Conservation (phyloP, 2,329 filamentous ascomycete genomes). For the Neophaeococcomyces mojaviensis region DNA sequence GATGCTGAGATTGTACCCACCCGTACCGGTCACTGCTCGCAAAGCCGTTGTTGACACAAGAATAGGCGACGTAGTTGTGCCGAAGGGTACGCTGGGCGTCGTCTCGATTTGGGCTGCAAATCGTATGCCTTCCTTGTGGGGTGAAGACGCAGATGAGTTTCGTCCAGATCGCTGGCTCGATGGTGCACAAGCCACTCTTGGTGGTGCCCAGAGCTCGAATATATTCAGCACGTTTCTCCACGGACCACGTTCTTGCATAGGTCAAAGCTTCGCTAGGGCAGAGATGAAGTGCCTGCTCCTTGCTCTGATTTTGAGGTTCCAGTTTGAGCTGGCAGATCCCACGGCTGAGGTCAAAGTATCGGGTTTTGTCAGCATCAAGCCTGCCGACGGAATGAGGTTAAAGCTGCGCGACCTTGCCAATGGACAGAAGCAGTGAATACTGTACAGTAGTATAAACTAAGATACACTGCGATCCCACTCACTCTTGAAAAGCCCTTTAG, state of each 20-base stretch:
- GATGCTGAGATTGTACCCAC: constrained; percentile 37
- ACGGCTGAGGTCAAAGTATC: constrained; percentile 30
- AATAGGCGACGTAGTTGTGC: constrained; percentile 58
- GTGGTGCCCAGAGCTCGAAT: constrained; percentile 63
- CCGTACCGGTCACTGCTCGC: constrained; percentile 25
- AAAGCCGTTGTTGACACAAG: constrained; percentile 47
- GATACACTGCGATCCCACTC: no score
- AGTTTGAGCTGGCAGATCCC: constrained; percentile 41
- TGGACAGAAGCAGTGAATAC: constrained; percentile 33
- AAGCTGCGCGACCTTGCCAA: constrained; percentile 53
- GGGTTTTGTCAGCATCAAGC: constrained; percentile 33
- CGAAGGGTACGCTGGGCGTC: constrained; percentile 61
- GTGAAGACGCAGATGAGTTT: constrained; percentile 27
- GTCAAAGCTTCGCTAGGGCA: constrained; percentile 50
- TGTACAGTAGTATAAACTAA: no score
- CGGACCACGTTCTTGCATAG: constrained; percentile 37
- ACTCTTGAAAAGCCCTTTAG: no score
- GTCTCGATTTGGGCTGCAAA: constrained; percentile 43
- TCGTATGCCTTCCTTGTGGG: constrained; percentile 25
- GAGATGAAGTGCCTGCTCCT: constrained; percentile 85
- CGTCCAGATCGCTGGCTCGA: constrained; percentile 36
- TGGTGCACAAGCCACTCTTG: constrained; percentile 41
- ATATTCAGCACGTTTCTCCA: constrained; percentile 69
- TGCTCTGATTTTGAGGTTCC: constrained; percentile 64
- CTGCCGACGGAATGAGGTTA: constrained; percentile 33